phyloP scores from a whole-genome alignment of 2,329 filamentous ascomycete genomes.

The Lasiodiplodia sp. region DNA sequence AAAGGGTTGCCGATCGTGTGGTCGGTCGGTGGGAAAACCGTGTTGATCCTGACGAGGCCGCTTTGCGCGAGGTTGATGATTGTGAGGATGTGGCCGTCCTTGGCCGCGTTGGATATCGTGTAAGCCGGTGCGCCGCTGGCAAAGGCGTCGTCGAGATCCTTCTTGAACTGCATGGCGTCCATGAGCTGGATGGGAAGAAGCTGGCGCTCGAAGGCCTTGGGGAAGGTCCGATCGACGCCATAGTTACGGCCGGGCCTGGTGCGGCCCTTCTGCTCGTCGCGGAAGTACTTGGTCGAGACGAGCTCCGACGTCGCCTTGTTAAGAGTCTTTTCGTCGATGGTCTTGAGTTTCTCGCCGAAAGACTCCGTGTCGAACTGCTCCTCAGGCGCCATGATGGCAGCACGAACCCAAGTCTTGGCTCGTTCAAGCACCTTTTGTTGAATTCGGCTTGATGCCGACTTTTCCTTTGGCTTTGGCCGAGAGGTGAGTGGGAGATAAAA shows the following conservation, averaged over 20 bases:
- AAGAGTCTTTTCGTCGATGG: constrained; percentile 43
- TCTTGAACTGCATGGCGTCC: constrained; percentile 67
- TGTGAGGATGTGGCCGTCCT: constrained; percentile 72
- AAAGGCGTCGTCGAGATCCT: constrained; percentile 65
- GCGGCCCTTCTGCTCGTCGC: constrained; percentile 66
- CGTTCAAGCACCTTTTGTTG: constrained; percentile 7
- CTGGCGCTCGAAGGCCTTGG: constrained; percentile 62
- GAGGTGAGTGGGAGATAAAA: constrained; percentile 39
- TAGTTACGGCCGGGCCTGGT: constrained; percentile 68
- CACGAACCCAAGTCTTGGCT: constrained; percentile 49
- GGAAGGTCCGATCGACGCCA: constrained; percentile 67
- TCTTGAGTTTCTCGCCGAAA: constrained; percentile 51
- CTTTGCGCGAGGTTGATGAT: constrained; percentile 70
- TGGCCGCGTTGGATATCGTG: constrained; percentile 62
- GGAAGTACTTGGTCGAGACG: constrained; percentile 61
- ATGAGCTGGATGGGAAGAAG: constrained; percentile 38
- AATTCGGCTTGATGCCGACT: neutral
- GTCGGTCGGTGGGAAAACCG: constrained; percentile 65
- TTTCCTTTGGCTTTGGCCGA: neutral
- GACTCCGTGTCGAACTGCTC: constrained; percentile 46
- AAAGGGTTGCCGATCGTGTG: constrained; percentile 48
- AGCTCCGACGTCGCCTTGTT: constrained; percentile 63
- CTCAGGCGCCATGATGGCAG: constrained; percentile 53
- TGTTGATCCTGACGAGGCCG: constrained; percentile 62
- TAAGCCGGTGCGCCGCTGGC: constrained; percentile 23